A percentile compares a stretch with the other conserved stretches of the same genome.
These are phyloP conservation scores for Tilletia caries DNA, from an alignment of 1,284 basidiomycete species.

Conservation along the genomic window DNA sequence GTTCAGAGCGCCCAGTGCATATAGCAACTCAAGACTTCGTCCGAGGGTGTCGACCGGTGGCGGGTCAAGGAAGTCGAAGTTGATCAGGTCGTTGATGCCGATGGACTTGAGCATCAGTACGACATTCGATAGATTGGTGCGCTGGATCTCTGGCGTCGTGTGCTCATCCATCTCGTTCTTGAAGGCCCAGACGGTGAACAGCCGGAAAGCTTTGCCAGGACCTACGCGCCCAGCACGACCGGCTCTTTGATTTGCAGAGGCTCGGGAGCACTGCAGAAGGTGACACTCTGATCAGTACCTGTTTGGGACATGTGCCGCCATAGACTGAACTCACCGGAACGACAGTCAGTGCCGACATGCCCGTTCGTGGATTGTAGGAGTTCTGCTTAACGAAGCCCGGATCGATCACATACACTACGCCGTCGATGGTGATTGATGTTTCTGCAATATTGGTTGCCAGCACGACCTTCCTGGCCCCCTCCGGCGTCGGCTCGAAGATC, in stretches of 20 bases:
- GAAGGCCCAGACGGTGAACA: conserved; percentile 67
- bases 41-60: conserved; percentile 95
- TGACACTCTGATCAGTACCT: neutral
- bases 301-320: neutral
- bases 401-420: conserved; percentile 53
- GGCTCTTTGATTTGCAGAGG: conserved; percentile 93
- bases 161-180: conserved; percentile 64
- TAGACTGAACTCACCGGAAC: conserved; percentile 60
- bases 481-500: conserved; percentile 97
- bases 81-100: conserved; percentile 65
- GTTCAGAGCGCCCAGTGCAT: conserved; percentile 92
- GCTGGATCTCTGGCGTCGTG: conserved; percentile 63
- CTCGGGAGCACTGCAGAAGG: conserved; percentile 75
- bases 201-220: conserved; percentile 93
- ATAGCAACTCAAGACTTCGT: conserved; percentile 85
- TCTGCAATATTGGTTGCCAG: conserved; percentile 93
- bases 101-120: conserved; percentile 65
- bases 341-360: conserved; percentile 50
- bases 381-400: conserved; percentile 54
- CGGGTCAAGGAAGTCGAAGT: conserved; percentile 66
- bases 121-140: conserved; percentile 60
- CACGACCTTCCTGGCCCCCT: conserved; percentile 89
- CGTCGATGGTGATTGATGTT: conserved; percentile 53
- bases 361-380: conserved; percentile 52
- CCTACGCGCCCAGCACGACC: conserved; percentile 96